These are phyloP conservation scores for Coemansia sp. DNA, from an alignment of 192 early-diverging fungal genomes.

Conservation along the genomic window DNA sequence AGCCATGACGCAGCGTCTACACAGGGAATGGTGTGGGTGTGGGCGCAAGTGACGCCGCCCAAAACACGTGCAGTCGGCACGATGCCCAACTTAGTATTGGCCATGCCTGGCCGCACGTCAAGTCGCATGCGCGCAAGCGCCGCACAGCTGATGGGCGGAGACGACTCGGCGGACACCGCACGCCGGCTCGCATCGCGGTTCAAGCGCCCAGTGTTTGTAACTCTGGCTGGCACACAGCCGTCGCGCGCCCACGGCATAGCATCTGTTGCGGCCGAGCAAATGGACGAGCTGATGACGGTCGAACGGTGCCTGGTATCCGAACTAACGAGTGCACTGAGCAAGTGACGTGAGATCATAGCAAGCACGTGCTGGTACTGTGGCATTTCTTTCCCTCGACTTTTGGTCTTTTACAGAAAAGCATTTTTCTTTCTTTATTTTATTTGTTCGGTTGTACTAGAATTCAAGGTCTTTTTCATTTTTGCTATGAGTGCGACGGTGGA, in stretches of 20 bases:
- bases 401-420: neutral
- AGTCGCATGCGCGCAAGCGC: constrained; percentile 20
- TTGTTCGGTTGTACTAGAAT: neutral
- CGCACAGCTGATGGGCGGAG: constrained; percentile 34
- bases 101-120: constrained; percentile 33
- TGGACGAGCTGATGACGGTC: constrained; percentile 29
- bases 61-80: neutral
- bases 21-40: constrained; percentile 47
- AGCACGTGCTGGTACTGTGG: constrained; percentile 1
- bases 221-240: constrained; percentile 6
- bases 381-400: neutral
- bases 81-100: constrained; percentile 39
- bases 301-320: constrained; percentile 42
- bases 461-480: neutral
- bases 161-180: constrained; percentile 40
- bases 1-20: neutral
- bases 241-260: constrained; percentile 2
- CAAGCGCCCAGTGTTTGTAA: constrained; percentile 40
- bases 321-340: constrained; percentile 15
- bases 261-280: constrained; percentile 20
- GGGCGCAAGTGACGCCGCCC: constrained; percentile 39
- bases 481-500: constrained; percentile 17
- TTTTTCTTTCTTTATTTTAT: neutral
- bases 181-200: constrained; percentile 37
- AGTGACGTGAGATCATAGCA: neutral